Percentiles rank a stretch among this genome's conserved stretches.
phyloP scores from a whole-genome alignment of 2,329 filamentous ascomycete species.

The Neofusicoccum cordaticola region DNA sequence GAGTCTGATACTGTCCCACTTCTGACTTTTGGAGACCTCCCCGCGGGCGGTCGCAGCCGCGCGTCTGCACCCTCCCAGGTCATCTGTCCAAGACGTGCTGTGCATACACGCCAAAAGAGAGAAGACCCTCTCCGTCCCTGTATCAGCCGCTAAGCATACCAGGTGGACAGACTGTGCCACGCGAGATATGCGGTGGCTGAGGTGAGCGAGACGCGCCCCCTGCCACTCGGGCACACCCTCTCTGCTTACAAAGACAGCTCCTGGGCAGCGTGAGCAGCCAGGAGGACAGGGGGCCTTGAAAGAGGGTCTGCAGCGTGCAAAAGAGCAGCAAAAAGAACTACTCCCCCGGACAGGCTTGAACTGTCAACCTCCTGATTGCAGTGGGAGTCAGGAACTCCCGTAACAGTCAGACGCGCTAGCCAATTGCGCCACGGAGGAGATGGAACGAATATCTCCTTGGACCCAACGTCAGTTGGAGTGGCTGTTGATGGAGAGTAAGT shows the following conservation, averaged over 20 bases:
- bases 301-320: background rate
- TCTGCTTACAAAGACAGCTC: background rate
- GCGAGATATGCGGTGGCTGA: constrained; percentile 5
- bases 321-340: background rate
- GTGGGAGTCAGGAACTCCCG: too few relatives aligned
- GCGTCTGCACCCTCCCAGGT: background rate
- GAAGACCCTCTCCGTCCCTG: background rate
- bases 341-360: constrained; percentile 19
- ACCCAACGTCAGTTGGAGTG: background rate
- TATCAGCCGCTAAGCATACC: background rate
- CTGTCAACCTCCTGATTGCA: constrained; percentile 19
- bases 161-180: constrained; percentile 1
- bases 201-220: constrained; percentile 1
- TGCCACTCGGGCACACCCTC: background rate
- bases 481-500: background rate
- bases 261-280: background rate
- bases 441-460: background rate
- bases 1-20: background rate
- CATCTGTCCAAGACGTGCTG: background rate
- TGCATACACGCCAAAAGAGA: background rate
- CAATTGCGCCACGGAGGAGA: constrained; percentile 45
- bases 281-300: background rate
- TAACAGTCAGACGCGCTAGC: constrained; percentile 63
- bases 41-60: background rate
- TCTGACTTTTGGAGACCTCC: background rate